Percentiles rank a stretch among this genome's conserved stretches.
phyloP scores from a whole-genome alignment of 345 rosid genomes.

The Camelina sativa region DNA sequence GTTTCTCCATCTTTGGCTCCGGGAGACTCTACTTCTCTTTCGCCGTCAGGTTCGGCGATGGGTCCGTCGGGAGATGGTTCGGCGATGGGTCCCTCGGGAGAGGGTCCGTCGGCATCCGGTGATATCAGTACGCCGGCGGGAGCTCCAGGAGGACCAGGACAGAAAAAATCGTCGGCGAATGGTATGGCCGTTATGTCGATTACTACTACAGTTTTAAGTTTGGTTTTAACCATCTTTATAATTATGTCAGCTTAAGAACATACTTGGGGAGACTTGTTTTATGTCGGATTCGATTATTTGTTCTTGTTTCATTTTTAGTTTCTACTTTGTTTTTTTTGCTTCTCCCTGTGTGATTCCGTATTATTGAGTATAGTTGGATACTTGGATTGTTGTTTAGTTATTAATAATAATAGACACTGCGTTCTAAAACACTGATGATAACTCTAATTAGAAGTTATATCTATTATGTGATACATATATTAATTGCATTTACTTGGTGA shows the following conservation, averaged over 20 bases:
- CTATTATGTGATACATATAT: neutral
- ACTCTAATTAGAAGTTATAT: neutral
- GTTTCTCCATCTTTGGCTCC: slow-evolving; percentile 26
- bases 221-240: slow-evolving; percentile 17
- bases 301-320: slow-evolving; percentile 20
- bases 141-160: slow-evolving; percentile 35
- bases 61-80: slow-evolving; percentile 32
- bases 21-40: slow-evolving; percentile 9
- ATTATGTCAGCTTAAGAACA: slow-evolving; percentile 23
- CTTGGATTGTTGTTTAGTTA: slow-evolving; percentile 23
- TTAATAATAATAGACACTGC: slow-evolving; percentile 13
- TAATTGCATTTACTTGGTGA: neutral
- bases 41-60: slow-evolving; percentile 7
- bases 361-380: slow-evolving; percentile 32
- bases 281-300: slow-evolving; percentile 37
- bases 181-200: slow-evolving; percentile 35
- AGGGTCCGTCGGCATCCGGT: slow-evolving; percentile 32
- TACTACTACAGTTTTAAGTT: slow-evolving; percentile 27
- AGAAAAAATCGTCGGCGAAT: slow-evolving; percentile 27
- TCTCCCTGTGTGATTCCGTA: slow-evolving; percentile 21
- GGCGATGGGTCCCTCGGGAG: slow-evolving; percentile 25
- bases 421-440: slow-evolving; percentile 2
- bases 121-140: slow-evolving; percentile 29
- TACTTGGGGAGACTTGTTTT: slow-evolving; percentile 15
- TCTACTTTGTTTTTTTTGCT: neutral